Conservation (phyloP, 2,329 filamentous ascomycete genomes). For the Colletotrichum orchidophilum region DNA sequence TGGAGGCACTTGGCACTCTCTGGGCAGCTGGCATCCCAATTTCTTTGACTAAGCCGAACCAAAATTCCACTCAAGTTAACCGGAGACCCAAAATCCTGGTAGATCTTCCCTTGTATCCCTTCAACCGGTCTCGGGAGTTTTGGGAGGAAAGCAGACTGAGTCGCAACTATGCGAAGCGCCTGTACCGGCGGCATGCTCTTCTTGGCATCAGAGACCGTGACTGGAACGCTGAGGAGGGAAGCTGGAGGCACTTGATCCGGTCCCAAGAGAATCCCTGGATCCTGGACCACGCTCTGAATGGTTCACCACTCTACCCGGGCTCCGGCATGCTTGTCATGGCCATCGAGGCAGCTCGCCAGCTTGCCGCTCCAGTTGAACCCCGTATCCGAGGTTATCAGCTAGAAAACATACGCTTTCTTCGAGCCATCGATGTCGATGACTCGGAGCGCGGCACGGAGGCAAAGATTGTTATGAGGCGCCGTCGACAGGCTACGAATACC, state of each 20-base stretch:
- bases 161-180: slow-evolving; percentile 51
- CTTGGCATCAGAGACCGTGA: slow-evolving; percentile 57
- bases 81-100: slow-evolving; percentile 37
- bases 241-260: slow-evolving; percentile 60
- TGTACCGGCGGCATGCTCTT: slow-evolving; percentile 58
- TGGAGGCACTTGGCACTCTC: not conserved
- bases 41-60: not conserved
- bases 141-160: slow-evolving; percentile 63
- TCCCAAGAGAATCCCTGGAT: slow-evolving; percentile 61
- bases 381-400: slow-evolving; percentile 2
- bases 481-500: slow-evolving; percentile 11
- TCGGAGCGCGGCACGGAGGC: slow-evolving; percentile 13
- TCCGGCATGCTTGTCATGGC: slow-evolving; percentile 61
- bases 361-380: slow-evolving; percentile 20
- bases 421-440: slow-evolving; percentile 1
- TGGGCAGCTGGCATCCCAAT: not conserved
- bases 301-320: slow-evolving; percentile 59
- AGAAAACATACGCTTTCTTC: slow-evolving; percentile 2
- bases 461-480: slow-evolving; percentile 25
- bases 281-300: slow-evolving; percentile 56
- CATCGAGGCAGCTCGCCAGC: slow-evolving; percentile 55
- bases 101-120: slow-evolving; percentile 62
- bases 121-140: slow-evolving; percentile 61
- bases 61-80: slow-evolving; percentile 27
- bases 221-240: slow-evolving; percentile 52